Percentiles rank a stretch among this genome's conserved stretches.
These are phyloP conservation scores for Rhododendron molle DNA, from an alignment of 148 eudicot species.

Conservation along the genomic window DNA sequence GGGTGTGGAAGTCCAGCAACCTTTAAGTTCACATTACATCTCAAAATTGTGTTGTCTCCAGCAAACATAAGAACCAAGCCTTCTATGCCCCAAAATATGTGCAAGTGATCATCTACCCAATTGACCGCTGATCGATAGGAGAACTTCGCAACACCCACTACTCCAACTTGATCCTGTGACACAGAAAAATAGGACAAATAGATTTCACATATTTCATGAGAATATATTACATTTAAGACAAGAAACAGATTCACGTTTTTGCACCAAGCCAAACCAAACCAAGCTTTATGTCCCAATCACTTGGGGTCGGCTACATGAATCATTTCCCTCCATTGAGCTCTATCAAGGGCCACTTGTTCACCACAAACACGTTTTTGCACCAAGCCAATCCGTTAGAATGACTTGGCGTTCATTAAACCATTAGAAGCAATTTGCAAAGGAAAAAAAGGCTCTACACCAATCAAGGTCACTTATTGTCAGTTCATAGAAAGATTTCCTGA, in stretches of 20 bases:
- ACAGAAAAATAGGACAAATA: neutral
- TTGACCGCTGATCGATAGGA: neutral
- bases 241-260: neutral
- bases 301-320: no score
- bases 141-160: neutral
- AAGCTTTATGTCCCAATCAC: no score
- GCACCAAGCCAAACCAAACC: neutral
- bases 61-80: slow-evolving; percentile 1
- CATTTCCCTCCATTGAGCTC: no score
- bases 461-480: neutral
- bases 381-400: neutral
- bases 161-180: slow-evolving; percentile 3
- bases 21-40: neutral
- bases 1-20: neutral
- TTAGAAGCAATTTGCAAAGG: neutral
- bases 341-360: no score
- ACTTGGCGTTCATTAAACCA: neutral
- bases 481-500: neutral
- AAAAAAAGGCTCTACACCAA: neutral
- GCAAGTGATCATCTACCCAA: neutral
- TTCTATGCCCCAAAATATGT: neutral
- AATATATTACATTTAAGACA: neutral
- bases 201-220: neutral
- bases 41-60: neutral
- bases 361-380: neutral